Conservation (phyloP, 306 rosid species). For the Prunus persica region Prunus_persica_NCBIv2 NC_034016.1:18964001-18964500, state of each 20-base stretch:
- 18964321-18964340: slow-evolving; percentile 70
- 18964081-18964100: background rate
- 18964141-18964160: background rate
- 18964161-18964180: background rate
- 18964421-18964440: slow-evolving; percentile 12
- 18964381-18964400: background rate
- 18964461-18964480: slow-evolving; percentile 80
- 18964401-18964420: slow-evolving; percentile 1
- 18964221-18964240: slow-evolving; percentile 3
- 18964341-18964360: slow-evolving; percentile 66
- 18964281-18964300: slow-evolving; percentile 65
- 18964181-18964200: background rate
- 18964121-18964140: background rate
- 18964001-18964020: slow-evolving; percentile 88
- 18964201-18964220: background rate
- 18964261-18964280: slow-evolving; percentile 10
- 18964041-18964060: slow-evolving; percentile 63
- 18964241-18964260: background rate
- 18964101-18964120: background rate
- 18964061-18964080: background rate
- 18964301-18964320: slow-evolving; percentile 63
- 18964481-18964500: slow-evolving; percentile 82
- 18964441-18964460: slow-evolving; percentile 57
- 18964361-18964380: slow-evolving; percentile 84
- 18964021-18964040: slow-evolving; percentile 76